phyloP scores from a whole-genome alignment of 225 moss, liverwort and hornwort genomes.

The Polytrichum commune region DNA sequence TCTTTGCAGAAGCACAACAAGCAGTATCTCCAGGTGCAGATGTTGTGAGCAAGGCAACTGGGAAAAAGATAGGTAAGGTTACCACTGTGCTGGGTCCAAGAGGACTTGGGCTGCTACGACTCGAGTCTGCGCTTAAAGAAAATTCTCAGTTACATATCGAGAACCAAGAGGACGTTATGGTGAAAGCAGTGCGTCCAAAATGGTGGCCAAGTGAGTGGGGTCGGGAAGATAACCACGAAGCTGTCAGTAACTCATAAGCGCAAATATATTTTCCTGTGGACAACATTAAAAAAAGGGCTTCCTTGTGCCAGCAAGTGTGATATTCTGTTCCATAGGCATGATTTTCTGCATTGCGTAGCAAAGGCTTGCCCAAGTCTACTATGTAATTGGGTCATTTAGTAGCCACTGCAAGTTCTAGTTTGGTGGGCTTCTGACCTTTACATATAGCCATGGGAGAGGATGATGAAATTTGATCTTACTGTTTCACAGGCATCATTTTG shows the following conservation, averaged over 20 bases:
- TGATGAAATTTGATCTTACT: too few relatives aligned
- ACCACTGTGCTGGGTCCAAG: constrained; percentile 80
- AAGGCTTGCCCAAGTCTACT: too few relatives aligned
- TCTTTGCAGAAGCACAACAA: constrained; percentile 58
- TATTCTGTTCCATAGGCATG: too few relatives aligned
- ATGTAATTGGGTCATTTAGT: too few relatives aligned
- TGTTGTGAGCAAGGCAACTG: constrained; percentile 44
- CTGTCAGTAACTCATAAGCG: constrained; percentile 35
- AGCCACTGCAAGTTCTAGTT: too few relatives aligned
- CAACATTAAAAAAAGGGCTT: too few relatives aligned
- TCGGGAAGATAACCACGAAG: constrained; percentile 50
- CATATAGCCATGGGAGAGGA: too few relatives aligned
- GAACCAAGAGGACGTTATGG: constrained; percentile 32
- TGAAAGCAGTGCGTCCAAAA: constrained; percentile 68
- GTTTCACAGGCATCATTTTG: too few relatives aligned
- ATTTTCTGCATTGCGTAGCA: too few relatives aligned
- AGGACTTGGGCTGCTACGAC: constrained; percentile 78
- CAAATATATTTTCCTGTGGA: too few relatives aligned
- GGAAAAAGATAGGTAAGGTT: constrained; percentile 86
- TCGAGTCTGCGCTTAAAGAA: constrained; percentile 51
- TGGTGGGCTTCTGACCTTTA: too few relatives aligned
- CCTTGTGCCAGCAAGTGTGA: too few relatives aligned
- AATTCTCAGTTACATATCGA: constrained; percentile 47
- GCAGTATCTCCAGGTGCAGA: constrained; percentile 61
- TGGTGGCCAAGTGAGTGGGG: constrained; percentile 96